Evolutionary conservation across 805 yeast species (phyloP).

Genomic region (Saccharomycopsis sp.): DNA sequence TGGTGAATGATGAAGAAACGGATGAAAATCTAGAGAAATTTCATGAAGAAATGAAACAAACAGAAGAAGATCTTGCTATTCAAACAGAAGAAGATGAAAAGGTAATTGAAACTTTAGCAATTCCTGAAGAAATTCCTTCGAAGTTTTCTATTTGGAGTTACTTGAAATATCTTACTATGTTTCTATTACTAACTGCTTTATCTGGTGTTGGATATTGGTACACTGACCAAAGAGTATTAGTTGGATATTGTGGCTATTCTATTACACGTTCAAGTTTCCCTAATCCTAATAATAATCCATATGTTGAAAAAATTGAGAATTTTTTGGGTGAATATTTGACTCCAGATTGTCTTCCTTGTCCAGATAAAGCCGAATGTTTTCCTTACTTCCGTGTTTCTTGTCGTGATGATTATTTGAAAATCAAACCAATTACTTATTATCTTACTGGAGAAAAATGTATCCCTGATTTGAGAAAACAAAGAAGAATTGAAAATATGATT

Average conservation of each 20-base stretch:
- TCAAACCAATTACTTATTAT: constrained; percentile 38
- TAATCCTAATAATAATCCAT: constrained; percentile 23
- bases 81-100: constrained; percentile 1
- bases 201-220: constrained; percentile 46
- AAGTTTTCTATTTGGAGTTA: constrained; percentile 4
- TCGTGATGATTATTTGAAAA: constrained; percentile 48
- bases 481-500: constrained; percentile 54
- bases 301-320: constrained; percentile 31
- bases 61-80: constrained; percentile 3
- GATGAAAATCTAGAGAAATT: neutral
- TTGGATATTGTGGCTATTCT: constrained; percentile 72
- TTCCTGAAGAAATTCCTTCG: neutral
- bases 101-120: neutral
- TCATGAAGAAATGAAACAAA: constrained; percentile 5
- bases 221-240: constrained; percentile 46
- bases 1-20: neutral
- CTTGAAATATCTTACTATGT: constrained; percentile 23
- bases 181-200: constrained; percentile 28
- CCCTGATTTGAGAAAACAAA: constrained; percentile 63
- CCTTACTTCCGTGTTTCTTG: constrained; percentile 53
- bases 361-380: constrained; percentile 69
- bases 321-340: constrained; percentile 34
- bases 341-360: constrained; percentile 70
- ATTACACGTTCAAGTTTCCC: constrained; percentile 33
- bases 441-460: constrained; percentile 57